Evolutionary conservation across 768 basidiomycete genomes (phyloP), one percentile per base, ranked within the genome.

Genomic region (Sporobolomyces roseus): DNA sequence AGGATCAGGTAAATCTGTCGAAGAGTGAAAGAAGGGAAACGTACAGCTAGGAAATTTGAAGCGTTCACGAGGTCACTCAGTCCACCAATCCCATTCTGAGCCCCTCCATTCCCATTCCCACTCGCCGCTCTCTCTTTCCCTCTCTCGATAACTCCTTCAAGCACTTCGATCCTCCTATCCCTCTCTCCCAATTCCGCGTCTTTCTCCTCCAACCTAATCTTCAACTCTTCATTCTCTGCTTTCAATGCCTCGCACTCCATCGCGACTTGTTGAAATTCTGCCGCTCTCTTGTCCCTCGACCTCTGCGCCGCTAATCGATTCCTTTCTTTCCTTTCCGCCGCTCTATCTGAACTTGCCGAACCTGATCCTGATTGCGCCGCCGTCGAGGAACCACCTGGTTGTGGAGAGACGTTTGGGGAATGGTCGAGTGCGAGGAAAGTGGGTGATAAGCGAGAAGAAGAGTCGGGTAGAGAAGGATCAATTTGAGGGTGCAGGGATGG

Each of bases 281-380:
- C 56, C 43, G 49, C 49, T 5, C 58, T 49, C 29, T 59, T 58
- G 62, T 68, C 67, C 25, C 67, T 48, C 25, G 43, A 48, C 27
- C 45, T 38, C 21, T 68, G 62, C 55, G 67, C 67, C 19, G 67
- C 67, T 50, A 68, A 43, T 1, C 67, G 48, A 52, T 68, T 68
- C 19, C 67, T 55, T 51, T 68, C 67, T 32, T 68, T 68, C 25
- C 67, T 55, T 17, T 30, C 27, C 29, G 61, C 48, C 14, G 65
- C 56, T 19, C 51, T 41, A 19, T 60, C 50, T 13, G 48, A 3
- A 33, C 52, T 32, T 8, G 33, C 6, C 17, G 52, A 17, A 32
- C 46, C 29, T 17, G 38, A 41, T 41, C 38, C 38, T 17, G 38
- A 41, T 17, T 41, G 10, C 46, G 19, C 46, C 54, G 43, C 46